Conservation (phyloP, 495 filamentous ascomycete species). For the Penicillium cataractarum region DNA sequence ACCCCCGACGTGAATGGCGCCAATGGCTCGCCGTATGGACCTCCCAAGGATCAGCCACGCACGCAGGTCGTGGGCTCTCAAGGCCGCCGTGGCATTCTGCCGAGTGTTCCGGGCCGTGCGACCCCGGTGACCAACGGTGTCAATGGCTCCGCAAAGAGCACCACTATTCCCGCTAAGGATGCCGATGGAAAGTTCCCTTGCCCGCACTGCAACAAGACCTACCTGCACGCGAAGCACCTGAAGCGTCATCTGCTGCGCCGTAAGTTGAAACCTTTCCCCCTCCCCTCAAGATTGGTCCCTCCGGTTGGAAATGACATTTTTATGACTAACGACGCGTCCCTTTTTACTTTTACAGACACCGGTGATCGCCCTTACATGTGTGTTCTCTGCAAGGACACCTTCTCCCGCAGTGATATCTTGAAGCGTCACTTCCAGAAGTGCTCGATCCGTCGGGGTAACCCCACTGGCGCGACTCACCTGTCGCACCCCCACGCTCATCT, state of each 20-base stretch:
- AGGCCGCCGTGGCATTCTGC: slow-evolving; percentile 83
- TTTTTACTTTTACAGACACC: slow-evolving; percentile 68
- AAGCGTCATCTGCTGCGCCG: slow-evolving; percentile 94
- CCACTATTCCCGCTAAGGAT: slow-evolving; percentile 86
- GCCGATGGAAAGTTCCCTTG: slow-evolving; percentile 97
- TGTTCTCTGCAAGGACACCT: slow-evolving; percentile 95
- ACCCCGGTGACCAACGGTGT: slow-evolving; percentile 65
- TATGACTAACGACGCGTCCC: not conserved
- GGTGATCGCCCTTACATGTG: slow-evolving; percentile 97
- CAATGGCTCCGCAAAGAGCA: slow-evolving; percentile 67
- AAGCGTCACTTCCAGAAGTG: slow-evolving; percentile 99
- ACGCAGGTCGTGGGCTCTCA: slow-evolving; percentile 93
- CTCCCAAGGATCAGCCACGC: slow-evolving; percentile 59
- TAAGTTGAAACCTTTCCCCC: slow-evolving; percentile 58
- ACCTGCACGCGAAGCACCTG: slow-evolving; percentile 95
- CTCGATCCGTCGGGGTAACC: slow-evolving; percentile 91
- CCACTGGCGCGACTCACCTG: slow-evolving; percentile 87
- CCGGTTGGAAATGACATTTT: not conserved
- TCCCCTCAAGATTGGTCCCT: not conserved
- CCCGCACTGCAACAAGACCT: slow-evolving; percentile 95
- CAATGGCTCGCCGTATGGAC: slow-evolving; percentile 46
- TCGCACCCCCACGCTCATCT: slow-evolving; percentile 88
- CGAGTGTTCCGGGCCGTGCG: slow-evolving; percentile 81
- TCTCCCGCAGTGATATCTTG: slow-evolving; percentile 95
- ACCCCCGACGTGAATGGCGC: slow-evolving; percentile 43